Conservation (phyloP, 2,329 filamentous ascomycete genomes). For the Aspergillus aculeatinus region DNA sequence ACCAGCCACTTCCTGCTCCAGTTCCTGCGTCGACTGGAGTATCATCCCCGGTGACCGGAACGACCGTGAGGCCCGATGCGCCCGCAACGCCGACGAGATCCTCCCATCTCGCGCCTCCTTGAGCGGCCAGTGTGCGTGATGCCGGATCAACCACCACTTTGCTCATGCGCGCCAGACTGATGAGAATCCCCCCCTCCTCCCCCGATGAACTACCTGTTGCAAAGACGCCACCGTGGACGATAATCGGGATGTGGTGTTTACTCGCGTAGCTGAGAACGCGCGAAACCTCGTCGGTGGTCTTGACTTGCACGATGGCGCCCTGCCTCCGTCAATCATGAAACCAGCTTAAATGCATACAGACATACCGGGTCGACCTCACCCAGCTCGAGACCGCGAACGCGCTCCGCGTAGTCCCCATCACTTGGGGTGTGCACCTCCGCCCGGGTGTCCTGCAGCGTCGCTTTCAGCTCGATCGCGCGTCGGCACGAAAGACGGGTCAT, state of each 20-base stretch:
- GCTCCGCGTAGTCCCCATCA: slow-evolving; percentile 9
- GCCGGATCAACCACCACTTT: slow-evolving; percentile 50
- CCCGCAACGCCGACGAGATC: slow-evolving; percentile 31
- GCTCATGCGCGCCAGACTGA: slow-evolving; percentile 56
- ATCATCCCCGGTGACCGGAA: neutral
- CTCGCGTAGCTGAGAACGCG: slow-evolving; percentile 38
- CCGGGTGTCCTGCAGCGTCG: slow-evolving; percentile 10
- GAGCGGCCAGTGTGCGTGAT: slow-evolving; percentile 48
- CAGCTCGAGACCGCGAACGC: slow-evolving; percentile 13
- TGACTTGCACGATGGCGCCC: slow-evolving; percentile 18
- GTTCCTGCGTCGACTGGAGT: neutral
- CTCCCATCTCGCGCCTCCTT: slow-evolving; percentile 55
- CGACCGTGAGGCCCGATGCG: neutral
- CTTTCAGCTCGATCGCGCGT: slow-evolving; percentile 8
- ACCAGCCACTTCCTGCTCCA: neutral
- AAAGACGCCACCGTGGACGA: slow-evolving; percentile 58
- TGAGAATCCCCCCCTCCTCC: slow-evolving; percentile 54
- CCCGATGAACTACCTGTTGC: slow-evolving; percentile 54
- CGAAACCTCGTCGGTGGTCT: slow-evolving; percentile 7
- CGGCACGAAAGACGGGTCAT: slow-evolving; percentile 14
- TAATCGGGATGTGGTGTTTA: slow-evolving; percentile 49
- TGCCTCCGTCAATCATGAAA: neutral
- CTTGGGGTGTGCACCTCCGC: slow-evolving; percentile 12
- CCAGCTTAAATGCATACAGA: neutral
- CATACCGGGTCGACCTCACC: slow-evolving; percentile 14